Conservation (phyloP, 2,329 filamentous ascomycete species). For the Didymella pomorum region DNA sequence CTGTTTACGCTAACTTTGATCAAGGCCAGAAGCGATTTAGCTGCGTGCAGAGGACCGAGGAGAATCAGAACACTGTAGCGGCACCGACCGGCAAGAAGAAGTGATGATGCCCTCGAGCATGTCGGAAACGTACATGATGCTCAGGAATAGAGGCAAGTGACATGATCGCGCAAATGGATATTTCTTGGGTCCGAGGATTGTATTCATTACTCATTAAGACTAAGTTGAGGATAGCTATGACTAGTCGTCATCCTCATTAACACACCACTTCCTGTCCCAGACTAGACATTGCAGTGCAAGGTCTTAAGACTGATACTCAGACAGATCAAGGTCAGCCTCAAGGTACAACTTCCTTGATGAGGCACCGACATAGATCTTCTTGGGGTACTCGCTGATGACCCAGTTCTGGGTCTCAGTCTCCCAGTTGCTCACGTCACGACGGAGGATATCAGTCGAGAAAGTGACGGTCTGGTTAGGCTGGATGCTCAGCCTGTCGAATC, state of each 20-base stretch:
- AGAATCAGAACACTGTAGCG: slow-evolving; percentile 34
- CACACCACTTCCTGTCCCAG: not conserved
- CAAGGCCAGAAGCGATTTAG: slow-evolving; percentile 68
- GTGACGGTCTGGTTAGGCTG: slow-evolving; percentile 70
- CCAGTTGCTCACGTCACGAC: slow-evolving; percentile 90
- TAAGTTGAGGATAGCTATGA: slow-evolving; percentile 4
- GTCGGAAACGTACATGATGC: no score
- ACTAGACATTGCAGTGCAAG: not conserved
- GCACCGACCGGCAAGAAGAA: slow-evolving; percentile 12
- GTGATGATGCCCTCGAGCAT: not conserved
- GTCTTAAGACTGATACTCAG: slow-evolving; percentile 22
- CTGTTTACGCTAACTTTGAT: slow-evolving; percentile 72
- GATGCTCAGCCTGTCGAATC: slow-evolving; percentile 81
- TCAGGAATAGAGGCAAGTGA: not conserved
- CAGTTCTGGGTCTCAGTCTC: slow-evolving; percentile 82
- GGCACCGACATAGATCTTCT: slow-evolving; percentile 67
- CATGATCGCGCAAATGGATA: not conserved
- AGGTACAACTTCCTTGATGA: slow-evolving; percentile 66
- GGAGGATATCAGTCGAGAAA: slow-evolving; percentile 74
- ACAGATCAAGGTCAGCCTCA: slow-evolving; percentile 40
- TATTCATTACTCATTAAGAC: slow-evolving; percentile 17
- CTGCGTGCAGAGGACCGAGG: slow-evolving; percentile 60
- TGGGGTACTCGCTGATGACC: slow-evolving; percentile 67
- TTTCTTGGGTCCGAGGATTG: not conserved
- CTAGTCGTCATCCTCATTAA: not conserved